Evolutionary conservation across 176 grass and related monocot species (phyloP).

Genomic region (Musa schizocarpa): DNA sequence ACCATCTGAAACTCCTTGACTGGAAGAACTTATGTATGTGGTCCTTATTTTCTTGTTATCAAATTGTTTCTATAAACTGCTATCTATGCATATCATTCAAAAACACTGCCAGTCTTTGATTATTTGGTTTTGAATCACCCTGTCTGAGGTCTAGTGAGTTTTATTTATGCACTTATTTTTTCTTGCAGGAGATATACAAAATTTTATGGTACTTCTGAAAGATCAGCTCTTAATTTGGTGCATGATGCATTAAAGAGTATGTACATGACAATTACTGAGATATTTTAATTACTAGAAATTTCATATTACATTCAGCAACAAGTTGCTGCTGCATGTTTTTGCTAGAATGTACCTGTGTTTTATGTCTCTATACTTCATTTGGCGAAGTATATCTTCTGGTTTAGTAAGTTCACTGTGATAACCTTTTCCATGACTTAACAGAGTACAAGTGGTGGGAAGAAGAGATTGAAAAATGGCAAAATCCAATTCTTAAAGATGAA

Average conservation of each 20-base stretch:
- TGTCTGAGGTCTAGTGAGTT: background rate
- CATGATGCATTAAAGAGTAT: slow-evolving; percentile 93
- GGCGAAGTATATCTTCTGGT: slow-evolving; percentile 7
- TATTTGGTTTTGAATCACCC: background rate
- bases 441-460: slow-evolving; percentile 96
- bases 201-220: slow-evolving; percentile 89
- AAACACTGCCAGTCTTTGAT: background rate
- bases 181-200: slow-evolving; percentile 93
- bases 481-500: slow-evolving; percentile 59
- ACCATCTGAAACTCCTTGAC: no score
- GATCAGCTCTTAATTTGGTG: slow-evolving; percentile 76
- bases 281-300: background rate
- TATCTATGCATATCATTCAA: no score
- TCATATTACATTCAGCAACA: background rate
- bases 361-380: background rate
- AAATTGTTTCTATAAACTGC: no score
- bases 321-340: background rate
- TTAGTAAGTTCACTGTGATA: slow-evolving; percentile 20
- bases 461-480: slow-evolving; percentile 88
- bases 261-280: slow-evolving; percentile 6
- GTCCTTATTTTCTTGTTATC: no score
- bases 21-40: no score
- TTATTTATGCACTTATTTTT: slow-evolving; percentile 16
- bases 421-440: slow-evolving; percentile 27
- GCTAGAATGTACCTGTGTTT: background rate